Evolutionary conservation across 192 early-diverging fungal species (phyloP), one percentile per base, ranked within the genome.

Genomic region (Backusella tarrabulga): DNA sequence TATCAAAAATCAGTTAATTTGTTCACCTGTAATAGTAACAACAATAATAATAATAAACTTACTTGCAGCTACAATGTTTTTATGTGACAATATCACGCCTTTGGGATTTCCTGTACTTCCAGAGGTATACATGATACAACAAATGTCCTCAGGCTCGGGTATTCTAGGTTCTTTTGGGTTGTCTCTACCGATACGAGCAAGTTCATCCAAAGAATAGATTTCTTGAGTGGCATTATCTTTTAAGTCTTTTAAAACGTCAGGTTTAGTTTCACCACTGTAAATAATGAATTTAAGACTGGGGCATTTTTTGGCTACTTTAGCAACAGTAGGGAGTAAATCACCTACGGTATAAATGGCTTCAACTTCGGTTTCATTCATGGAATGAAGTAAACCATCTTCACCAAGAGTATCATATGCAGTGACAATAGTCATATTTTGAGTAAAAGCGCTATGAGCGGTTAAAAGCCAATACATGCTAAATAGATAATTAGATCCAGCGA

Each of bases 31-130:
- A 74, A 26, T 26, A 75, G 21, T 8, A 38, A 74, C 19, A 74
- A 34, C 12, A 17, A 41, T 11, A 34, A 63, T 0, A 32, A n/a
- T n/a, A 85, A 50, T n/a, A 50, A 50, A 50, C 83, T 82, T 86
- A 87, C 87, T 83, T 71, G 93, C 90, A 72, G 97, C 90, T 70
- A 97, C 86, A 72, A 98, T 83, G 76, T 95, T 96, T 70, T 85
- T 80, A 79, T 99, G 96, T 66, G 91, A 88, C 11, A 99, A 82
- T 75, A 95, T 80, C 41, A 96, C 96, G 74, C 97, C 97, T 83
- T 97, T 97, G 60, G 97, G 97, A 83, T 90, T 90, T 26, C 97
- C 96, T 14, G 96, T 98, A n/a, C 91, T 92, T 42, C 97, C 94
- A 79, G 90, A 92, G 21, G 92, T 95, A 79, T 92, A 98, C 95